Conservation (phyloP, 78 protist genomes). For the Monocercomonoides exilis region DNA sequence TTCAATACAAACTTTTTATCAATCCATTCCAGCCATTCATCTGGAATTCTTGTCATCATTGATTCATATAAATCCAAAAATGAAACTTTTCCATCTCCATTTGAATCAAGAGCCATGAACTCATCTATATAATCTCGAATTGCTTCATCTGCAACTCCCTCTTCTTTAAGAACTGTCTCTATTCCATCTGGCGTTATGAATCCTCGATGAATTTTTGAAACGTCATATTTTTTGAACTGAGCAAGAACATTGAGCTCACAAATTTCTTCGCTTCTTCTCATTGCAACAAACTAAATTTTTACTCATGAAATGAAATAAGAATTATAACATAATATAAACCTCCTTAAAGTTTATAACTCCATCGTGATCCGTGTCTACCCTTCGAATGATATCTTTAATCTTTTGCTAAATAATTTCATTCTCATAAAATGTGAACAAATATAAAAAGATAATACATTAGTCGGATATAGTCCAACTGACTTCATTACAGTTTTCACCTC, state of each 20-base stretch:
- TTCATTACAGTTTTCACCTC: not conserved
- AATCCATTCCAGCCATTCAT: constrained; percentile 18
- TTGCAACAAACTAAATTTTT: not conserved
- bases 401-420: not conserved
- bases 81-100: constrained; percentile 17
- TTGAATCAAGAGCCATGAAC: constrained; percentile 6
- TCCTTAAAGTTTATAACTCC: constrained; percentile 1
- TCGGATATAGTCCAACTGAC: not conserved
- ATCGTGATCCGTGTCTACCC: not conserved
- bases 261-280: not conserved
- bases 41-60: constrained; percentile 1
- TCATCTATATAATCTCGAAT: not conserved
- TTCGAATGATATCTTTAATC: not conserved
- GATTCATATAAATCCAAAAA: not conserved
- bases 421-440: too few relatives aligned
- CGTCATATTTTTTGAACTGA: constrained; percentile 12
- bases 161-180: not conserved
- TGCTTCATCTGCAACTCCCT: not conserved
- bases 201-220: not conserved
- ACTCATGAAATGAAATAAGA: not conserved
- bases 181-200: not conserved
- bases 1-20: not conserved
- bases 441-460: not conserved
- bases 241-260: constrained; percentile 8
- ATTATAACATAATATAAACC: not conserved